Base-by-base conservation (phyloP, 768 basidiomycete species). In the Boletus rex-veris region DNA sequence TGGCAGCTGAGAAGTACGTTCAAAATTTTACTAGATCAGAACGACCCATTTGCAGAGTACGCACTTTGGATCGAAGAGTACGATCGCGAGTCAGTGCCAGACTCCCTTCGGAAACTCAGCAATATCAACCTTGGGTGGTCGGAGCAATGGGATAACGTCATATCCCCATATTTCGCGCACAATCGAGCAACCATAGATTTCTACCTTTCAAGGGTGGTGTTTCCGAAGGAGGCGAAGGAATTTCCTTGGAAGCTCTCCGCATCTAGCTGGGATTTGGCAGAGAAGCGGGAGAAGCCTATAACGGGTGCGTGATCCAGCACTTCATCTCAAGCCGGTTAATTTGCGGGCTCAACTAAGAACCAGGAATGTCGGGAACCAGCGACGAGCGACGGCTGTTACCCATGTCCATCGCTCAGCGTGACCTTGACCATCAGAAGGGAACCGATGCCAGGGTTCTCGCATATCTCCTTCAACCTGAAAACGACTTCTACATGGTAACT, bases 381-480 rank as follows among this genome's bases (percentile, higher is more conserved):
- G 74, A 74, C 40, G 55, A 59, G 0, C 69, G 60, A 14, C 14
- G 33, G 33, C 6, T 35, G 33, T 35, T 35, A 35, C 33, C 33
- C 33, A 10, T 35, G 33, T 11, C 33, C 1, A 35, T 35, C 5
- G 33, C 33, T 14, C 33, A 35, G 14, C 33, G 33, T 10, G 33
- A 35, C 10, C 2, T 35, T 11, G 11, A 35, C 33, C 33, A 35
- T 35, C 33, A 71, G 33, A 26, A 42, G 5, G 64, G 71, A 33
- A 80, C 77, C 7, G 80, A 79, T 46, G 81, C 81, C 0, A 68
- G 61, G 56, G 55, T 64, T 39, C 57, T 72, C 9, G 41, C 57
- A 1, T 63, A 65, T 5, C 61, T 73, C n/a, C 52, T 74, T 6
- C 68, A 47, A 19, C 54, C 56, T 38, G 48, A 65, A 53, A 50